Conservation (phyloP, 2,329 filamentous ascomycete species). For the Aspergillus sp. region DNA sequence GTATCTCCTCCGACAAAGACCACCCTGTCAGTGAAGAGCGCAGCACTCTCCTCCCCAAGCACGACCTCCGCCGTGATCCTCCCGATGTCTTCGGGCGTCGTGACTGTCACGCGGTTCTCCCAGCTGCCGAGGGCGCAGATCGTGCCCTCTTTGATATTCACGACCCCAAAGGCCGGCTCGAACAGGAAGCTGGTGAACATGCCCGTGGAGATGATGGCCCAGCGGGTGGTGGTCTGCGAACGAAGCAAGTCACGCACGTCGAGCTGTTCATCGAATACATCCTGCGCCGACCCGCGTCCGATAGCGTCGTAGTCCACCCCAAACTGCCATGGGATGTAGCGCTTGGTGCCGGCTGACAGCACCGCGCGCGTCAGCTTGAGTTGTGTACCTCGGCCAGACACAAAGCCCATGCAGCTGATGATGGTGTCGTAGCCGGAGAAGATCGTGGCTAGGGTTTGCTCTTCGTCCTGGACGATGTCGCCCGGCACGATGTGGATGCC, state of each 20-base stretch:
- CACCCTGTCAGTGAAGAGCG: slow-evolving; percentile 39
- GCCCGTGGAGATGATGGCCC: slow-evolving; percentile 67
- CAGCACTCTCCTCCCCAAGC: slow-evolving; percentile 3
- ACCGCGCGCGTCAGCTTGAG: slow-evolving; percentile 58
- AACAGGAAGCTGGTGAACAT: slow-evolving; percentile 72
- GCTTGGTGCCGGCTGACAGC: slow-evolving; percentile 48
- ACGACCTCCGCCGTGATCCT: slow-evolving; percentile 57
- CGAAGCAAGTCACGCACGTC: slow-evolving; percentile 56
- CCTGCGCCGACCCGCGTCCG: slow-evolving; percentile 58
- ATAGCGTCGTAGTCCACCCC: slow-evolving; percentile 70
- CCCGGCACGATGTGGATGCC: slow-evolving; percentile 44
- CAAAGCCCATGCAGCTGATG: slow-evolving; percentile 63
- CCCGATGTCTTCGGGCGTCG: slow-evolving; percentile 64
- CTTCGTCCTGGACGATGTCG: slow-evolving; percentile 41
- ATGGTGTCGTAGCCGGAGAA: slow-evolving; percentile 46
- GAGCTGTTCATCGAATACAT: slow-evolving; percentile 68
- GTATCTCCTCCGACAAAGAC: slow-evolving; percentile 64
- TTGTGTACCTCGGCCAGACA: slow-evolving; percentile 55
- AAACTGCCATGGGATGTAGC: slow-evolving; percentile 72
- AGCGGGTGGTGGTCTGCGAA: slow-evolving; percentile 49
- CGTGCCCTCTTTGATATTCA: slow-evolving; percentile 45
- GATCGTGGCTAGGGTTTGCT: slow-evolving; percentile 38
- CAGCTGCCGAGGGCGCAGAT: slow-evolving; percentile 60
- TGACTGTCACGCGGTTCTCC: slow-evolving; percentile 63
- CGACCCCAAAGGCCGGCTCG: slow-evolving; percentile 60